These are phyloP conservation scores for Phytophthora pini DNA, from an alignment of 352 stramenopile genomes.

Conservation along the genomic window DNA sequence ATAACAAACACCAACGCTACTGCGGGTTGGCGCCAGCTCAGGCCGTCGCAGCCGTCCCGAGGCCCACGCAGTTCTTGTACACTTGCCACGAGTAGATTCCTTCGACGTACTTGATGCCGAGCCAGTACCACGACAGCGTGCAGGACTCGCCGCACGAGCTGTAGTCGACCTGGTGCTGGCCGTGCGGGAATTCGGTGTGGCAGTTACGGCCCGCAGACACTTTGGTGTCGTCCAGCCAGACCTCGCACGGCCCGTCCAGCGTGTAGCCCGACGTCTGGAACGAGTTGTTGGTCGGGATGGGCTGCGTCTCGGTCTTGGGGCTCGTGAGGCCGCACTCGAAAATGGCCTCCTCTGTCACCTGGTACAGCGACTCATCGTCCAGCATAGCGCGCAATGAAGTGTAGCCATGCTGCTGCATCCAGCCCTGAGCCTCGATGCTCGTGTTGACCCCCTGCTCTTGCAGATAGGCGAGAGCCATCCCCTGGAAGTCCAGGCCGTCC, in stretches of 20 bases:
- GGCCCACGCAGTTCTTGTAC: slow-evolving; percentile 64
- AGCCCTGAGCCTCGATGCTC: slow-evolving; percentile 51
- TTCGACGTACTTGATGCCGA: slow-evolving; percentile 57
- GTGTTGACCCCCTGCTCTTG: slow-evolving; percentile 60
- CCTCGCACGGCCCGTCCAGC: slow-evolving; percentile 63
- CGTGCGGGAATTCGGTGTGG: slow-evolving; percentile 44
- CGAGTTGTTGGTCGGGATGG: slow-evolving; percentile 50
- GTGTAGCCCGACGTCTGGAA: slow-evolving; percentile 63
- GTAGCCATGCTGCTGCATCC: slow-evolving; percentile 50
- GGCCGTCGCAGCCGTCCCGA: slow-evolving; percentile 20
- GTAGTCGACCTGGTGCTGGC: slow-evolving; percentile 56
- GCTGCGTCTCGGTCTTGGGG: slow-evolving; percentile 46
- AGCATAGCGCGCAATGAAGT: slow-evolving; percentile 53
- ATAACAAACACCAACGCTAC: slow-evolving; percentile 29
- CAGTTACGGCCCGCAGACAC: slow-evolving; percentile 53
- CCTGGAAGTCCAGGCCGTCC: slow-evolving; percentile 52
- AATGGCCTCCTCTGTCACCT: slow-evolving; percentile 53
- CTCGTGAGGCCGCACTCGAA: slow-evolving; percentile 67
- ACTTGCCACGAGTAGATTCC: slow-evolving; percentile 67
- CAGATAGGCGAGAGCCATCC: slow-evolving; percentile 55
- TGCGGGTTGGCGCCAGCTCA: slow-evolving; percentile 20
- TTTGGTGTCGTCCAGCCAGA: slow-evolving; percentile 61
- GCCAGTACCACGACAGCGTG: slow-evolving; percentile 62
- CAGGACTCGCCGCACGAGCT: slow-evolving; percentile 50
- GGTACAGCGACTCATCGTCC: slow-evolving; percentile 61